These are phyloP conservation scores for Fusarium humuli DNA, from an alignment of 2,329 filamentous ascomycete species.

Conservation along the genomic window DNA sequence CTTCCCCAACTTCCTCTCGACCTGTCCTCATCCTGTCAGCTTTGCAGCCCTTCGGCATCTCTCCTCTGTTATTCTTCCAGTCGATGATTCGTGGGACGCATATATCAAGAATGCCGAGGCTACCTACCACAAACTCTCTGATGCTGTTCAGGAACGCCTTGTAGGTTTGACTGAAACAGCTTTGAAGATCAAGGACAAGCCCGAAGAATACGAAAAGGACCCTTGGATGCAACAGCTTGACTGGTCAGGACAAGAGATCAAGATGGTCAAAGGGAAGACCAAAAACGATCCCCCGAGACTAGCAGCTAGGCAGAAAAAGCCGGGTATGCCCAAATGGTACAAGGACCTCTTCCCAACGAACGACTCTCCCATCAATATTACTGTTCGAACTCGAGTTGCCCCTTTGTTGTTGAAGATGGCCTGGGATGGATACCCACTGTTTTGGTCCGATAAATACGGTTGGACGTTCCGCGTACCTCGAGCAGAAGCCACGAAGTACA, in stretches of 20 bases:
- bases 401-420: slow-evolving; percentile 84
- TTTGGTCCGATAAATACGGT: slow-evolving; percentile 93
- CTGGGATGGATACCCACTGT: slow-evolving; percentile 89
- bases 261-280: slow-evolving; percentile 90
- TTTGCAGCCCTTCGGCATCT: slow-evolving; percentile 94
- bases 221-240: slow-evolving; percentile 95
- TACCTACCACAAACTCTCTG: slow-evolving; percentile 81
- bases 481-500: slow-evolving; percentile 72
- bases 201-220: slow-evolving; percentile 78
- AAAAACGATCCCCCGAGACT: slow-evolving; percentile 83
- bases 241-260: slow-evolving; percentile 93
- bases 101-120: slow-evolving; percentile 88
- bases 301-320: slow-evolving; percentile 87
- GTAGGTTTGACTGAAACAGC: slow-evolving; percentile 81
- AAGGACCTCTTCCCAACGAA: slow-evolving; percentile 84
- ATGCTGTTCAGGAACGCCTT: slow-evolving; percentile 82
- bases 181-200: slow-evolving; percentile 75
- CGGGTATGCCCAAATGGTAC: slow-evolving; percentile 96
- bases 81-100: slow-evolving; percentile 86
- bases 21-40: slow-evolving; percentile 96
- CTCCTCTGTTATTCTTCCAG: slow-evolving; percentile 91
- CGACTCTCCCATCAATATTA: slow-evolving; percentile 77
- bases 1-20: slow-evolving; percentile 87
- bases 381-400: slow-evolving; percentile 87
- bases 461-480: slow-evolving; percentile 88